Percentiles rank a stretch among this genome's conserved stretches.
Evolutionary conservation across 2,329 filamentous ascomycete genomes (phyloP).

Genomic region (Chaetomium sp.): DNA sequence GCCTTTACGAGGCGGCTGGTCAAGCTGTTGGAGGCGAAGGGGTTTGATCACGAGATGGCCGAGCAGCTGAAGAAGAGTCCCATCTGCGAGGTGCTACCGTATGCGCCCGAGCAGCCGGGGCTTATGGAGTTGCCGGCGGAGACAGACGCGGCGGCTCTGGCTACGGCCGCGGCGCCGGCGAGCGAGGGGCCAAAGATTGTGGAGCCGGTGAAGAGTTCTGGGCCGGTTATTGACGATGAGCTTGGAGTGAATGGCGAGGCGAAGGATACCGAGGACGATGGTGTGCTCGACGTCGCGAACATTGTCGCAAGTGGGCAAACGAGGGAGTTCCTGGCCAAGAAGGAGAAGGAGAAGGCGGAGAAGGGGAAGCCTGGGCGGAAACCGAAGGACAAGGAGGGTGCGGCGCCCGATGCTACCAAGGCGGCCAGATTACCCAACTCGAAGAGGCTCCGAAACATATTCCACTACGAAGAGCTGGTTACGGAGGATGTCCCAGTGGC

Average conservation of each 20-base stretch:
- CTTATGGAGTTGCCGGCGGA: slow-evolving; percentile 55
- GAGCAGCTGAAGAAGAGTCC: slow-evolving; percentile 69
- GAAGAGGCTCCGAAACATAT: slow-evolving; percentile 68
- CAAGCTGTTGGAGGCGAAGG: slow-evolving; percentile 62
- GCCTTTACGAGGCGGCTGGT: slow-evolving; percentile 76
- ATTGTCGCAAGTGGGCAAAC: slow-evolving; percentile 83
- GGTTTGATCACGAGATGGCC: slow-evolving; percentile 66
- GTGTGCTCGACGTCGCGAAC: slow-evolving; percentile 79
- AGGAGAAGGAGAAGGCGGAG: slow-evolving; percentile 76
- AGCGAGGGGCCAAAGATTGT: slow-evolving; percentile 42
- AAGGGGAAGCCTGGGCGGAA: slow-evolving; percentile 63
- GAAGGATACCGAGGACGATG: slow-evolving; percentile 60
- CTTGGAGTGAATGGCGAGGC: slow-evolving; percentile 45
- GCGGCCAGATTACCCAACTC: slow-evolving; percentile 68
- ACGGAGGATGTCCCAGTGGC: slow-evolving; percentile 55
- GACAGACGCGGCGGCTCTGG: slow-evolving; percentile 26
- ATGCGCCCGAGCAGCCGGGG: slow-evolving; percentile 48
- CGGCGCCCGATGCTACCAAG: slow-evolving; percentile 55
- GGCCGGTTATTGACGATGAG: slow-evolving; percentile 29
- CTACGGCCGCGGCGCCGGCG: slow-evolving; percentile 23
- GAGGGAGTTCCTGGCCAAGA: slow-evolving; percentile 78
- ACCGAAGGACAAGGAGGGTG: slow-evolving; percentile 59
- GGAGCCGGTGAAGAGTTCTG: slow-evolving; percentile 36
- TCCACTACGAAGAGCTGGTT: slow-evolving; percentile 71
- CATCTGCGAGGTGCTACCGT: slow-evolving; percentile 68